These are phyloP conservation scores for Colletotrichum ledebouriae DNA, from an alignment of 2,329 filamentous ascomycete genomes.

Conservation along the genomic window DNA sequence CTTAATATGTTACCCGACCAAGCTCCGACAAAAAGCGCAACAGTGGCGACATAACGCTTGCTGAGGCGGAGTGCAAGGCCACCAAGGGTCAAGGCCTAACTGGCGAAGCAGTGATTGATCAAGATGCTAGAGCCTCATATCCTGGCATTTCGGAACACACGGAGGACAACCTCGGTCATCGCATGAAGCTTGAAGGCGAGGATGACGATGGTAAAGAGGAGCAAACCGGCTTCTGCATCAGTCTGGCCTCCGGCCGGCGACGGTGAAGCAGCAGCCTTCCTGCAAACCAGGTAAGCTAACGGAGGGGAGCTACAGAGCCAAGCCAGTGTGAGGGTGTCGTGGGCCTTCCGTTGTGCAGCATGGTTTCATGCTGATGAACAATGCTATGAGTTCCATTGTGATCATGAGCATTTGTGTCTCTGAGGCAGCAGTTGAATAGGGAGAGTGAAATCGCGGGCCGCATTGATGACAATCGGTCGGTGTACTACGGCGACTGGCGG, in stretches of 20 bases:
- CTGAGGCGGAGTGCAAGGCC: neutral
- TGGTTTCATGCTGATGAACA: constrained; percentile 22
- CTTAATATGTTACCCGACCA: neutral
- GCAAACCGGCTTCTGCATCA: neutral
- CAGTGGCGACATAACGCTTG: constrained; percentile 28
- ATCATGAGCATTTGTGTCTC: neutral
- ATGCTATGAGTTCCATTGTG: neutral
- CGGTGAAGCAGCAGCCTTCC: neutral
- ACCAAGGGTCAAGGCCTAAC: constrained; percentile 5
- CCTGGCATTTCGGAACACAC: neutral
- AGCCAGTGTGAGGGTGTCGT: constrained; percentile 17
- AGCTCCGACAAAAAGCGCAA: constrained; percentile 29
- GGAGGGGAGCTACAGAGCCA: constrained; percentile 16
- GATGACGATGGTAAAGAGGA: constrained; percentile 9
- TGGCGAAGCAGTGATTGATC: constrained; percentile 19
- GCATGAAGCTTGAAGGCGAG: constrained; percentile 8
- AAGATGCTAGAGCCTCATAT: neutral
- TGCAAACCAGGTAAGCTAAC: constrained; percentile 1
- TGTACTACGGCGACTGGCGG: constrained; percentile 11
- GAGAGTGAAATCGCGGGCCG: neutral
- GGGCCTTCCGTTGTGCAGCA: constrained; percentile 14
- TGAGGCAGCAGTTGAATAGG: neutral
- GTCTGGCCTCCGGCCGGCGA: neutral
- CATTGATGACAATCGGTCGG: neutral
- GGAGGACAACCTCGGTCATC: neutral